Evolutionary conservation across 495 filamentous ascomycete species (phyloP).

Genomic region (Hyaloscypha finlandica): DNA sequence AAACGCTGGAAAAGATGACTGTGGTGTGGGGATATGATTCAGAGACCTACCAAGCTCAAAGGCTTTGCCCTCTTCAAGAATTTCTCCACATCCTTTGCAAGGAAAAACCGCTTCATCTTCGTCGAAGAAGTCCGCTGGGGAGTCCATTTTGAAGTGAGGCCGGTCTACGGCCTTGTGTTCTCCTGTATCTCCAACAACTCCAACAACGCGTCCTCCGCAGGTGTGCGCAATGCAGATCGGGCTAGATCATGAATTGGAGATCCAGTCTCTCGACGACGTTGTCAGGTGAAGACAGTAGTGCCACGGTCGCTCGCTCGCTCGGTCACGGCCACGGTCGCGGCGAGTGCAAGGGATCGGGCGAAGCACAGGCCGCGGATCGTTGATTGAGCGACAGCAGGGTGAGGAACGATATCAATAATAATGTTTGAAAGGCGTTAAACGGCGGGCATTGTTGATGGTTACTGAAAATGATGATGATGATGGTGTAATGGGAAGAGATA

Average conservation of each 20-base stretch:
- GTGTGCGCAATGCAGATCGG: constrained; percentile 16
- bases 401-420: neutral
- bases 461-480: neutral
- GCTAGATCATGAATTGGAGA: constrained; percentile 30
- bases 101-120: constrained; percentile 85
- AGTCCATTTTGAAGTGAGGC: constrained; percentile 48
- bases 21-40: neutral
- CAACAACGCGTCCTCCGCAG: constrained; percentile 27
- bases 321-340: neutral
- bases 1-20: neutral
- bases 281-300: neutral
- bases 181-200: constrained; percentile 3
- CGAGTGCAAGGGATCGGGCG: neutral
- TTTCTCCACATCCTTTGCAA: constrained; percentile 99
- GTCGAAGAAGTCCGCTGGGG: constrained; percentile 69
- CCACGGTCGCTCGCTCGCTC: constrained; percentile 18
- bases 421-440: neutral
- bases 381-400: neutral
- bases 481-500: neutral
- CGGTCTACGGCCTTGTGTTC: constrained; percentile 21
- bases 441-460: neutral
- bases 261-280: constrained; percentile 25
- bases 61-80: constrained; percentile 96
- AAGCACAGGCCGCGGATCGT: neutral
- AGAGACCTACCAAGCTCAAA: constrained; percentile 87